Base-by-base conservation (phyloP, 352 stramenopile species). In the Phytopythium mirpurense region DNA sequence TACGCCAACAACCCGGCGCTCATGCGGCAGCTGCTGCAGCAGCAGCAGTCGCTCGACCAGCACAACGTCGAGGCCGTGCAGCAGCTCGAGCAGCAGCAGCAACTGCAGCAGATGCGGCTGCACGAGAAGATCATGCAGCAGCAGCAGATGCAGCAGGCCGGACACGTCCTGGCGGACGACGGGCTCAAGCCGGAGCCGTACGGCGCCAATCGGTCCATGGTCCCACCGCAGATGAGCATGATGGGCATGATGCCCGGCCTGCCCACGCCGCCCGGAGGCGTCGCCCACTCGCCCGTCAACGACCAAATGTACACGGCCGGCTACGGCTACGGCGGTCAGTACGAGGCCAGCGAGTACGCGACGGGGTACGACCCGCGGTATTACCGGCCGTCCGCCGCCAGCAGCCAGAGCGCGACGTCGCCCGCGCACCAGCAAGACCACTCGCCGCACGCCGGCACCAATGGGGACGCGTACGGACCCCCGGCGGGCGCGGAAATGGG, bases 41-140 rank as follows among this genome's bases (percentile, higher is more conserved):
- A 89, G 41, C 81, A 92, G 52, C 76, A 88, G 21, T 70, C 85
- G 41, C 38, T 90, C 16, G 76, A 90, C 57, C 67, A 82, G 24
- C 67, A 76, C 47, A 76, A 76, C 56, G 65, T 71, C 23, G 79
- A 90, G 60, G 77, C 72, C 1, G 68, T 73, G 21, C 74, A 86
- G 54, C 70, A 80, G 35, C 68, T 90, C 11, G 78, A 88, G 46
- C 74, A 86, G 29, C 79, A 90, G 51, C 79, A 91, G 49, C 80
- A 89, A 35, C 64, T 88, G 42, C 70, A 86, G 56, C 78, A 92
- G 48, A 62, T 90, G 48, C 78, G 80, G 62, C 63, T 87, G 51
- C 72, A 84, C 47, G 67, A 80, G 21, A 83, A 88, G 41, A 60
- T 80, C 5, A 60, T 90, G 50, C 76, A 87, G 52, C 76, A 78